Base-by-base conservation (phyloP, 2,329 filamentous ascomycete species). In the Botrytis galanthina region DNA sequence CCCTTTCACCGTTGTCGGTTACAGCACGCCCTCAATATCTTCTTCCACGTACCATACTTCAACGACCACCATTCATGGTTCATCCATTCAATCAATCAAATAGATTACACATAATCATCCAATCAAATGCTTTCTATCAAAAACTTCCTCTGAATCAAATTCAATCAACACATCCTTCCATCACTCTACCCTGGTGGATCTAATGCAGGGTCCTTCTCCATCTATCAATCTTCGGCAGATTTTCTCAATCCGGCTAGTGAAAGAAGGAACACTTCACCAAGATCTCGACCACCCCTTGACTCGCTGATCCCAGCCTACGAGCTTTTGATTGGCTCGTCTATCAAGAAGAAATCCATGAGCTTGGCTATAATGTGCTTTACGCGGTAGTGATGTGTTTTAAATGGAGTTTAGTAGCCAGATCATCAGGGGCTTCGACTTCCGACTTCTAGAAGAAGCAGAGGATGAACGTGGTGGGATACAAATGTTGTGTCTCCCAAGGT, bases 191-290 rank as follows among this genome's bases (percentile, higher is more conserved):
- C 26, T 62, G 37, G 60, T 62, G 16, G 37, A n/a, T 42, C 60
- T 39, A n/a, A 62, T 62, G 60, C 60, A 62, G 60, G 60, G 60
- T 62, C 60, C 35, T 62, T 62, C 60, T 62, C 60, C 57, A 60
- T n/a, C 60, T 39, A 8, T 61, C 22, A 61, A 39, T 42, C 60
- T n/a, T 62, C 60, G 60, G 60, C 60, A n/a, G 8, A n/a, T 62
- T 39, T 16, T 39, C 60, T 39, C 35, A n/a, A 62, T 62, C 2
- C 14, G 8, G 35, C 37, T 62, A 42, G 60, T n/a, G 3, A 42
- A 5, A 10, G 4, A 57, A 57, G 51, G 22, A 62, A 62, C 60
- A 62, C 60, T 62, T 62, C 60, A 62, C 37, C 35, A 16, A 39
- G 51, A 18, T 61, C 60, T 42, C 35, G 26, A 62, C 35, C 59